phyloP scores from a whole-genome alignment of 768 basidiomycete species.

The Naganishia randhawae region DNA sequence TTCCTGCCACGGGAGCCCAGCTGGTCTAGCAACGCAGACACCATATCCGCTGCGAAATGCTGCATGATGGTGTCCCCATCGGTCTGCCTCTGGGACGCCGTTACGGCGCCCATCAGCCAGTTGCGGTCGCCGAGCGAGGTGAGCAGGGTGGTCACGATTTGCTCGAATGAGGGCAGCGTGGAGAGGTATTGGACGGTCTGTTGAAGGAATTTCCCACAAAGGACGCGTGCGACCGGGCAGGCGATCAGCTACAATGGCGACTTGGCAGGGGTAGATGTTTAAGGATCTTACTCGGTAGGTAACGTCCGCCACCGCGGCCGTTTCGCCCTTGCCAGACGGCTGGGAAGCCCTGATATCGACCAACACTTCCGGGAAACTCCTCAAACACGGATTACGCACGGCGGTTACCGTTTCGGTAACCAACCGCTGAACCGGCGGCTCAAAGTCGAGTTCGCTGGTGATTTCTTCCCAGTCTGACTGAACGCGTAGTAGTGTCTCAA shows the following conservation, averaged over 20 bases:
- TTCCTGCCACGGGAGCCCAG: slow-evolving; percentile 34
- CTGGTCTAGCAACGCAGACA: slow-evolving; percentile 40
- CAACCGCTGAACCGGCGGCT: not conserved
- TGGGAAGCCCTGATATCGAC: slow-evolving; percentile 42
- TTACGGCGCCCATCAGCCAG: slow-evolving; percentile 49
- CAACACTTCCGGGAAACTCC: slow-evolving; percentile 47
- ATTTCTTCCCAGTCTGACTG: slow-evolving; percentile 38
- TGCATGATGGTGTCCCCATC: slow-evolving; percentile 46
- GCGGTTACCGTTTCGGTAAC: slow-evolving; percentile 12
- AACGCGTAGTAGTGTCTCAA: slow-evolving; percentile 33
- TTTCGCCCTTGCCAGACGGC: slow-evolving; percentile 23
- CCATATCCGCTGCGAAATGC: slow-evolving; percentile 45
- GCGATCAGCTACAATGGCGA: no score
- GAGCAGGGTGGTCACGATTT: slow-evolving; percentile 37
- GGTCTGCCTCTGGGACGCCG: slow-evolving; percentile 14
- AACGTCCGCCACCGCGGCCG: slow-evolving; percentile 36
- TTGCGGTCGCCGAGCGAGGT: slow-evolving; percentile 44
- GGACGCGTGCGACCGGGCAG: no score
- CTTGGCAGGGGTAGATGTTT: no score
- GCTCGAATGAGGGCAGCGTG: slow-evolving; percentile 39
- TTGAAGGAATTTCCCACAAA: not conserved
- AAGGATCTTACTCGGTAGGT: slow-evolving; percentile 39
- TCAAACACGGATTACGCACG: slow-evolving; percentile 23
- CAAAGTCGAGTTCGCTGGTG: slow-evolving; percentile 33
- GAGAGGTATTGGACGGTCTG: slow-evolving; percentile 44